phyloP scores from a whole-genome alignment of 2,329 filamentous ascomycete genomes.

The Colletotrichum zoysiae region DNA sequence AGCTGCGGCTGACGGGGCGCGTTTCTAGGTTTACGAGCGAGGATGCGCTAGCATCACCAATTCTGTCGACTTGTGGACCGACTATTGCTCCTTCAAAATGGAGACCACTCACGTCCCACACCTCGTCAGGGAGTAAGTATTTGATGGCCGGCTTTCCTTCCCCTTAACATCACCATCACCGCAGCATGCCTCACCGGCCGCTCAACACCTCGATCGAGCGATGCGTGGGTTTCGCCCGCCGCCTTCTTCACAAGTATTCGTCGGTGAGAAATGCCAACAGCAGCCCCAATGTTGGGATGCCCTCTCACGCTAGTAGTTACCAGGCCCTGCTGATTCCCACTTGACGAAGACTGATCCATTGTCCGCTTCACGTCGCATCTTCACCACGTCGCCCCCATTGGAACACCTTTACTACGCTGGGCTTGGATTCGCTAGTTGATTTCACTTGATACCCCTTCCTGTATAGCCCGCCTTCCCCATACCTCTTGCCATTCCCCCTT shows the following conservation, averaged over 20 bases:
- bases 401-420: constrained; percentile 56
- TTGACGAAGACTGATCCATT: constrained; percentile 53
- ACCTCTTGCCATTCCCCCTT: constrained; percentile 46
- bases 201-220: constrained; percentile 55
- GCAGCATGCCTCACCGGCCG: constrained; percentile 56
- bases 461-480: constrained; percentile 70
- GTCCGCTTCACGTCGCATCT: constrained; percentile 58
- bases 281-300: constrained; percentile 69
- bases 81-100: constrained; percentile 98
- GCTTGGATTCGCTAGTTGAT: constrained; percentile 65
- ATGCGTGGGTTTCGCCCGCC: constrained; percentile 49
- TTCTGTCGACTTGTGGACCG: constrained; percentile 96
- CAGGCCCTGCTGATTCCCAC: constrained; percentile 68
- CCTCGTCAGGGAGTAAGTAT: constrained; percentile 99
- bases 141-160: constrained; percentile 71
- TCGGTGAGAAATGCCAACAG: constrained; percentile 81
- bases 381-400: constrained; percentile 48
- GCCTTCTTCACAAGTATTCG: constrained; percentile 54
- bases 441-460: constrained; percentile 65
- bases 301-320: constrained; percentile 73
- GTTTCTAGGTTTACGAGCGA: constrained; percentile 86
- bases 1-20: constrained; percentile 3
- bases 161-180: constrained; percentile 70
- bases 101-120: constrained; percentile 96
- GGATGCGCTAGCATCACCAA: constrained; percentile 93